These are phyloP conservation scores for Paulownia fortunei DNA, from an alignment of 257 asterid species.

Conservation along the genomic window DNA sequence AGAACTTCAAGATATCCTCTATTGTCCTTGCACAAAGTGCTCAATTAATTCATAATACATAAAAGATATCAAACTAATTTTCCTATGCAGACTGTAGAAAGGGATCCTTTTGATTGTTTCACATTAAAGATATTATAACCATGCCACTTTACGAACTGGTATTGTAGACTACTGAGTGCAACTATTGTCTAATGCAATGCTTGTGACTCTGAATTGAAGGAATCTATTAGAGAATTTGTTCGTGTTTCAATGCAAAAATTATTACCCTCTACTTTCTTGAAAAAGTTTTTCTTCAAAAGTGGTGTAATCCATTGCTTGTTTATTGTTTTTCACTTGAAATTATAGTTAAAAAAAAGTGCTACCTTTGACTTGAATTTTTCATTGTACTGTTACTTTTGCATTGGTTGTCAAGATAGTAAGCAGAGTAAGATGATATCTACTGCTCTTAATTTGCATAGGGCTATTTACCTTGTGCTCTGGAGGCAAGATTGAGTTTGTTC, in stretches of 20 bases:
- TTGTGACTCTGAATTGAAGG: not conserved
- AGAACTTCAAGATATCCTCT: not conserved
- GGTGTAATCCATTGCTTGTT: not conserved
- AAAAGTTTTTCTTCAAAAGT: not conserved
- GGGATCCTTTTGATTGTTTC: not conserved
- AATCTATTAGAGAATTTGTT: not conserved
- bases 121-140: not conserved
- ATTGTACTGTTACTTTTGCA: not conserved
- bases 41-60: not conserved
- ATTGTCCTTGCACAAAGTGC: not conserved
- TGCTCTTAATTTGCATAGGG: not conserved
- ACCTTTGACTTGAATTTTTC: not conserved
- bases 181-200: not conserved
- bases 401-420: not conserved
- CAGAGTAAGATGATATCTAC: not conserved
- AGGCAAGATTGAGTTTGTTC: not conserved
- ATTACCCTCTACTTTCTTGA: not conserved
- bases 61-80: not conserved
- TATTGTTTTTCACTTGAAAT: not conserved
- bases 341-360: not conserved
- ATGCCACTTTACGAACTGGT: not conserved
- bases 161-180: not conserved
- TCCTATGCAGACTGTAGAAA: not conserved
- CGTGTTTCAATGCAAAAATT: not conserved
- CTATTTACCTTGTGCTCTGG: constrained; percentile 6